Evolutionary conservation across 805 yeast species (phyloP), one percentile per base, ranked within the genome.

Genomic region (Lipomyces mesembrius): DNA sequence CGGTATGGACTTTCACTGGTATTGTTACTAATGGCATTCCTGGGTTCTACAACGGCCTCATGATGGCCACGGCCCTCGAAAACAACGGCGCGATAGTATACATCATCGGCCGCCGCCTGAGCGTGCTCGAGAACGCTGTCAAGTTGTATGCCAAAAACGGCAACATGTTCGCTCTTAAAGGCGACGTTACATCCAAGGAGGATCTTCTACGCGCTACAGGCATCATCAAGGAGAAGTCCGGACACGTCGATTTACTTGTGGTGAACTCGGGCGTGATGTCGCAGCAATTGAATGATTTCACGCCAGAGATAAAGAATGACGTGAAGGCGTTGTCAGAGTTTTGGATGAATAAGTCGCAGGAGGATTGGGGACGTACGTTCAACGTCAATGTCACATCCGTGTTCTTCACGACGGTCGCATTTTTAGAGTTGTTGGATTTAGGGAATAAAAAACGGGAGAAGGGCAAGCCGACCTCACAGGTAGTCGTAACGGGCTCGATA

Each of bases 81-180:
- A 62, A 67, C 57, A 70, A 70, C 52, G 73, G 73, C 29, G 73
- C 73, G 34, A 70, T 51, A n/a, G 73, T 71, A n/a, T 71, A 71
- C 60, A 71, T 71, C 39, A 56, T 68, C 43, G 73, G 73, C 35
- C 72, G 73, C 3, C 73, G 73, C 2, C 55, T 67, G 27, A 51
- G 55, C 17, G 63, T 67, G 3, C 65, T 71, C 52, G 73, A 71
- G 35, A 63, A 58, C 32, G 68, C 73, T 27, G 70, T 62, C 35
- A 68, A 62, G 61, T 46, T 60, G 43, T 60, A 69, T 46, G 51
- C 71, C 53, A 70, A 67, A 46, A 49, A 53, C 35, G 73, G 71
- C 35, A 70, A 70, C 43, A 59, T 71, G 61, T 17, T 51, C 34
- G 61, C 73, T 20, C 2, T 71, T 3, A 57, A 65, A 55, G 61